phyloP scores from a whole-genome alignment of 176 grass and related monocot genomes.

The Leersia perrieri region DNA sequence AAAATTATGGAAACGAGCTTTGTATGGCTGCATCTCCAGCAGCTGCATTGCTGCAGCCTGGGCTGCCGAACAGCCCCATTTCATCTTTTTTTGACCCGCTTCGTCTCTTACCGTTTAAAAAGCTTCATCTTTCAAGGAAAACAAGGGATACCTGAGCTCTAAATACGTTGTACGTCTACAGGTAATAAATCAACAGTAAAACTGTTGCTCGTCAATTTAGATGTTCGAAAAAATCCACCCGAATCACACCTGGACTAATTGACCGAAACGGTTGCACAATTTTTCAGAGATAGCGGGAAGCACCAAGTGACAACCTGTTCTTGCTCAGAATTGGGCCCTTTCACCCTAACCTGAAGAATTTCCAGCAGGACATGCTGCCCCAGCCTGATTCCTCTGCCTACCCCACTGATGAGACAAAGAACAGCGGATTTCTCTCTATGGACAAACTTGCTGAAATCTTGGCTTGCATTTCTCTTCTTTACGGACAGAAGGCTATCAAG shows the following conservation, averaged over 20 bases:
- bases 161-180: neutral
- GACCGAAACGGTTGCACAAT: neutral
- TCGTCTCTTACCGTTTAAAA: no score
- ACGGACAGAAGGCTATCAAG: slow-evolving; percentile 2
- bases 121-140: no score
- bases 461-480: neutral
- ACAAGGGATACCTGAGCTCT: no score
- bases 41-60: no score
- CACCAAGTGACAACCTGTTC: slow-evolving; percentile 16
- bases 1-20: no score
- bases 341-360: neutral
- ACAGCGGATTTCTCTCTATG: neutral
- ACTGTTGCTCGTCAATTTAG: neutral
- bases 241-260: neutral
- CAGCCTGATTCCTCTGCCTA: neutral
- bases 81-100: no score
- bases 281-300: neutral
- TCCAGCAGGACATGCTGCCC: neutral
- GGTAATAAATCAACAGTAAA: neutral
- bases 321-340: slow-evolving; percentile 24
- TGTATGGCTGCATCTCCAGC: no score
- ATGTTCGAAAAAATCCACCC: neutral
- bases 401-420: neutral
- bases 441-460: slow-evolving; percentile 31
- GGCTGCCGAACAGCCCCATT: no score